A percentile compares a stretch with the other conserved stretches of the same genome.
These are phyloP conservation scores for Phytophthora parvispora DNA, from an alignment of 352 stramenopile genomes.

Conservation along the genomic window DNA sequence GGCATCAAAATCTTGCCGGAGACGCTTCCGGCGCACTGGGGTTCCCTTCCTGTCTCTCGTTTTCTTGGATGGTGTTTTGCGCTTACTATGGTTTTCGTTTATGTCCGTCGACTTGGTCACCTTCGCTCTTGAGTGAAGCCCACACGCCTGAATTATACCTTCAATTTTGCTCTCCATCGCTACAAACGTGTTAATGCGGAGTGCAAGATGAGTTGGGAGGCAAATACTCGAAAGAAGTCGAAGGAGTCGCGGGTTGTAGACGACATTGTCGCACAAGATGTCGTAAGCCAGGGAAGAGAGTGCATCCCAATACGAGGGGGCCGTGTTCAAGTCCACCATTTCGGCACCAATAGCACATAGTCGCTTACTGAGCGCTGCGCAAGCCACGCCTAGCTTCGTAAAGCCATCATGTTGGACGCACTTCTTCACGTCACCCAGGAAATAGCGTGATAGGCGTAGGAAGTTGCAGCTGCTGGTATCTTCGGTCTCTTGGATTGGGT, in stretches of 20 bases:
- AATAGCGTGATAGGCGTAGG: constrained; percentile 30
- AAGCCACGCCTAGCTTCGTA: constrained; percentile 55
- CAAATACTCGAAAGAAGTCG: constrained; percentile 56
- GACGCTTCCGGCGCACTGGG: constrained; percentile 29
- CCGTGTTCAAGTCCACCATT: constrained; percentile 10
- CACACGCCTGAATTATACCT: constrained; percentile 50
- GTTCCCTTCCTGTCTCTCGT: neutral
- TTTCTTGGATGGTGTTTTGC: constrained; percentile 9
- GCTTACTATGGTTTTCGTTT: neutral
- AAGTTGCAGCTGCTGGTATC: constrained; percentile 25
- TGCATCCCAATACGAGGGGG: constrained; percentile 5
- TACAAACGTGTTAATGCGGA: constrained; percentile 32
- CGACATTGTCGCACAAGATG: constrained; percentile 73
- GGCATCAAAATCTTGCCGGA: constrained; percentile 43
- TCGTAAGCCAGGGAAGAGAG: constrained; percentile 49
- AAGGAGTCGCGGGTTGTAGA: constrained; percentile 69
- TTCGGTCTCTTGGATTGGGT: neutral
- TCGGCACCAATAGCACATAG: constrained; percentile 41
- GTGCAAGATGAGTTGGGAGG: constrained; percentile 37
- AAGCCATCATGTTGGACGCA: constrained; percentile 41
- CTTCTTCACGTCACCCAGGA: constrained; percentile 49
- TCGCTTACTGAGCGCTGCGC: constrained; percentile 48
- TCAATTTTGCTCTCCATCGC: constrained; percentile 45
- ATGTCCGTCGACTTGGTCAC: neutral
- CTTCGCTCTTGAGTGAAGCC: constrained; percentile 31